Percentiles rank a stretch among this genome's conserved stretches.
Evolutionary conservation across 2,329 filamentous ascomycete species (phyloP).

Genomic region (Coniochaeta ligniaria): DNA sequence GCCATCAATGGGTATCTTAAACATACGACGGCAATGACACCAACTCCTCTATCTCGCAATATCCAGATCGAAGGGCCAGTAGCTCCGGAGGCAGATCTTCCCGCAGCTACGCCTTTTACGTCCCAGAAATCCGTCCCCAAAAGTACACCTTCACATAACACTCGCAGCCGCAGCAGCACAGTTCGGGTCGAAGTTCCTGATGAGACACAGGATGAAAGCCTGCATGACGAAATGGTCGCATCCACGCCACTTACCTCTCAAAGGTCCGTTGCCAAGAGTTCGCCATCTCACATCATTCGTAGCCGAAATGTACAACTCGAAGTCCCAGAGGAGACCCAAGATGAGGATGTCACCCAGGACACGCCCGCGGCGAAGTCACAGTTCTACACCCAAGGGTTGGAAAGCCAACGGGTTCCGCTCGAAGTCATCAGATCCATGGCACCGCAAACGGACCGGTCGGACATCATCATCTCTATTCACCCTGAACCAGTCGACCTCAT

Average conservation of each 20-base stretch:
- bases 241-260: background rate
- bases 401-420: conserved; percentile 45
- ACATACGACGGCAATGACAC: conserved; percentile 2
- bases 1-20: background rate
- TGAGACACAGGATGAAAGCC: background rate
- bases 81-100: background rate
- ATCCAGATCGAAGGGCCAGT: background rate
- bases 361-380: conserved; percentile 16
- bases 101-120: background rate
- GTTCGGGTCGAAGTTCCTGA: background rate
- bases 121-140: background rate
- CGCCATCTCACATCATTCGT: background rate
- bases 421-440: conserved; percentile 40
- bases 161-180: background rate
- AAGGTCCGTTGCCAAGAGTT: background rate
- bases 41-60: conserved; percentile 3
- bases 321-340: background rate
- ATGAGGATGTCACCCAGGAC: background rate
- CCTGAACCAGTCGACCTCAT: conserved; percentile 40
- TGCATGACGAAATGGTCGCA: background rate
- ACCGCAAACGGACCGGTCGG: conserved; percentile 40
- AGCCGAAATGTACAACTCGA: background rate
- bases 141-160: background rate
- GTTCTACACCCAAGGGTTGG: conserved; percentile 25
- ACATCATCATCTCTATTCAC: conserved; percentile 46